Conservation (phyloP, 2,329 filamentous ascomycete genomes). For the Curvularia eragrostidis region DNA sequence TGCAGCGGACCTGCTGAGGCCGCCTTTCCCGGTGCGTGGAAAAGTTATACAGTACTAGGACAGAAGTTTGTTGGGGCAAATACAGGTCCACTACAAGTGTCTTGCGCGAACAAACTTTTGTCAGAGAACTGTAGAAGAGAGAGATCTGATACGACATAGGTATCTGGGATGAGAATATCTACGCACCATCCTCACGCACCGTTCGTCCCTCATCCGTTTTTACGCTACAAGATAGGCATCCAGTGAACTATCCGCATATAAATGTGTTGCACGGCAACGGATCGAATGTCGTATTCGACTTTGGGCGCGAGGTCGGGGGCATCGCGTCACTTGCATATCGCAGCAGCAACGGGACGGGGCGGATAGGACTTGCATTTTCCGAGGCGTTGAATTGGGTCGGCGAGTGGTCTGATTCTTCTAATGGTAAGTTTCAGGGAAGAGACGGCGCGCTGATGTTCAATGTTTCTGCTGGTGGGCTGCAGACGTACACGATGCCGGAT, state of each 20-base stretch:
- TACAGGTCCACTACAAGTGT: too few relatives aligned
- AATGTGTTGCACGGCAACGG: slow-evolving; percentile 55
- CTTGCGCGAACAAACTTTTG: too few relatives aligned
- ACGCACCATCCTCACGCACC: slow-evolving; percentile 60
- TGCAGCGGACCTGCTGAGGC: slow-evolving; percentile 59
- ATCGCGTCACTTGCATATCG: slow-evolving; percentile 62
- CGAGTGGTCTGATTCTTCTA: slow-evolving; percentile 53
- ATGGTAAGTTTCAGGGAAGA: slow-evolving; percentile 48
- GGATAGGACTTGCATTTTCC: slow-evolving; percentile 51
- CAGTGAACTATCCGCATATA: slow-evolving; percentile 37
- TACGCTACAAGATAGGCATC: slow-evolving; percentile 36
- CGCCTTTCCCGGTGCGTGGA: slow-evolving; percentile 53
- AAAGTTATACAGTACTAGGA: too few relatives aligned
- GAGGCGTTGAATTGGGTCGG: slow-evolving; percentile 55
- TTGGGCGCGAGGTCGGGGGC: slow-evolving; percentile 65
- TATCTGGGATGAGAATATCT: slow-evolving; percentile 65
- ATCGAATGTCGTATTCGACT: slow-evolving; percentile 64
- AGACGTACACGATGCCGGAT: slow-evolving; percentile 55
- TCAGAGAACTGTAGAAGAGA: too few relatives aligned
- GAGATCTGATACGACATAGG: too few relatives aligned
- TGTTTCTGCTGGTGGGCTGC: slow-evolving; percentile 44
- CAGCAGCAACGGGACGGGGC: slow-evolving; percentile 48
- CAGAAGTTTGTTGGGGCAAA: too few relatives aligned
- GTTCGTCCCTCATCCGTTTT: slow-evolving; percentile 57
- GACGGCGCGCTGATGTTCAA: slow-evolving; percentile 57